Percentiles rank a stretch among this genome's conserved stretches.
These are phyloP conservation scores for Triticum monococcum DNA, from an alignment of 176 grass and related monocot species.

Conservation along the genomic window DNA sequence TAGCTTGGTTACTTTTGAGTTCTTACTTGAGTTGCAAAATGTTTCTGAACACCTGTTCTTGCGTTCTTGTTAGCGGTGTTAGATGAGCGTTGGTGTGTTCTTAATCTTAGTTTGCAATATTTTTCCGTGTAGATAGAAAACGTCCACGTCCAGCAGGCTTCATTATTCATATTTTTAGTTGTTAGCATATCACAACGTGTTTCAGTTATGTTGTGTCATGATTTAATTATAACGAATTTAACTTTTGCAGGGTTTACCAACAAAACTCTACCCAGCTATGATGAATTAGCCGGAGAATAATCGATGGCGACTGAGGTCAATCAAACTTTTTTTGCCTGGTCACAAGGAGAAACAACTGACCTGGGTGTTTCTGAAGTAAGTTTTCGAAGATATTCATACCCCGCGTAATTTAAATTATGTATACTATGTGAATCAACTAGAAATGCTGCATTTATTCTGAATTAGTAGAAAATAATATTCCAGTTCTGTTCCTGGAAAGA, in stretches of 20 bases:
- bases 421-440: not conserved
- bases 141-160: not conserved
- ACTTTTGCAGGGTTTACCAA: slow-evolving; percentile 25
- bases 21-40: not conserved
- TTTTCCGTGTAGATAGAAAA: not conserved
- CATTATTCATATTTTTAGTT: not conserved
- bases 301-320: slow-evolving; percentile 71
- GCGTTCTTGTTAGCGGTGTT: not conserved
- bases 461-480: not conserved
- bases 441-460: not conserved
- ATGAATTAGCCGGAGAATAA: slow-evolving; percentile 18
- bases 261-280: not conserved
- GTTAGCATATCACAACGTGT: slow-evolving; percentile 6
- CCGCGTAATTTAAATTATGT: not conserved
- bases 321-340: slow-evolving; percentile 79
- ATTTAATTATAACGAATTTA: not conserved
- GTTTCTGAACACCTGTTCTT: not conserved
- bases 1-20: not conserved
- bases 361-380: slow-evolving; percentile 64
- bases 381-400: not conserved
- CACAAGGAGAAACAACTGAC: slow-evolving; percentile 74
- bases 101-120: not conserved
- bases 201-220: not conserved
- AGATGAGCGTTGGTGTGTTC: not conserved
- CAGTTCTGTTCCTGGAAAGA: not conserved